phyloP scores from a whole-genome alignment of 2,329 filamentous ascomycete genomes.

The Didymella exigua region DNA sequence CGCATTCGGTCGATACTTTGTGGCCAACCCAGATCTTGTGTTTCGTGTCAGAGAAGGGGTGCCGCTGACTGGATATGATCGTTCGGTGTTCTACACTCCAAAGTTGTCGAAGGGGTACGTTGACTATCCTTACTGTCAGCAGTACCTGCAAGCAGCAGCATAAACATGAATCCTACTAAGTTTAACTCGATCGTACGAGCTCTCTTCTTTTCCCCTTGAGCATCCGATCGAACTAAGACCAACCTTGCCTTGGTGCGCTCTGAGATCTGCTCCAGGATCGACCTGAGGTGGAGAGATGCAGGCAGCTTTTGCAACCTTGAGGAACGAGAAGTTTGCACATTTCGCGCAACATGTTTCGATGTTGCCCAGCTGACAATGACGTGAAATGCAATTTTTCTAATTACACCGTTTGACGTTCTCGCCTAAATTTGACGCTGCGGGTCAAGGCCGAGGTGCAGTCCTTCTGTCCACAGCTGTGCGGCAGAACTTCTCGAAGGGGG shows the following conservation, averaged over 20 bases:
- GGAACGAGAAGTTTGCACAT: too few species aligned
- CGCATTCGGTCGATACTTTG: slow-evolving; percentile 54
- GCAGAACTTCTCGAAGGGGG: not conserved
- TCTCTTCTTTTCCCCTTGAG: not conserved
- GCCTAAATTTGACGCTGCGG: too few species aligned
- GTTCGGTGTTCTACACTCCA: slow-evolving; percentile 25
- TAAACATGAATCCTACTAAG: not conserved
- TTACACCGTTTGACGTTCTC: not conserved
- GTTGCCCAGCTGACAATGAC: not conserved
- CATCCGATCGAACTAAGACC: not conserved
- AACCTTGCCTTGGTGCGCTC: not conserved
- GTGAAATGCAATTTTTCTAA: not conserved
- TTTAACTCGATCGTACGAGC: not conserved
- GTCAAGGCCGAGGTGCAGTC: not conserved
- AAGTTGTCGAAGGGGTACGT: slow-evolving; percentile 21
- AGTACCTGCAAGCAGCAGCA: slow-evolving; percentile 8
- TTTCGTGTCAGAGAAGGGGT: slow-evolving; percentile 50
- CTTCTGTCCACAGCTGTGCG: not conserved
- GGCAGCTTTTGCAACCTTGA: not conserved
- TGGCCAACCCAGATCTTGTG: slow-evolving; percentile 54
- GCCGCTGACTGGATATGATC: slow-evolving; percentile 49
- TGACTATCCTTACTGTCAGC: slow-evolving; percentile 19
- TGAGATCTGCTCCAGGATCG: not conserved
- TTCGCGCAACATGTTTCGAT: not conserved
- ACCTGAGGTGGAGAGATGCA: not conserved